phyloP scores from a whole-genome alignment of 345 rosid genomes.

The Citrus unshiu region DNA sequence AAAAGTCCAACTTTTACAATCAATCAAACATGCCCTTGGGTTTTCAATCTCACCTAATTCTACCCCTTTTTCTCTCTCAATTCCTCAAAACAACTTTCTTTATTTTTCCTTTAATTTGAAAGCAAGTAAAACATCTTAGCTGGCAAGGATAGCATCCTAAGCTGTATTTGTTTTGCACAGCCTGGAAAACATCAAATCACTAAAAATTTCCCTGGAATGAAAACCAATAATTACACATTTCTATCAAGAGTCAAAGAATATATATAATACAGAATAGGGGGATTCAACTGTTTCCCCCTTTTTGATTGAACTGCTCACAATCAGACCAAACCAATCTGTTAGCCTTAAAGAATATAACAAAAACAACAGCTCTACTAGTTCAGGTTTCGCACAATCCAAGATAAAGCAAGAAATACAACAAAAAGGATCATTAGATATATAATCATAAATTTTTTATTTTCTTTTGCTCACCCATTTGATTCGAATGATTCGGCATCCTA shows the following conservation, averaged over 20 bases:
- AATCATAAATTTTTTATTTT: not conserved
- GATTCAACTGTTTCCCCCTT: not conserved
- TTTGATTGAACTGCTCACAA: not conserved
- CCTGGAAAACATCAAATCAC: not conserved
- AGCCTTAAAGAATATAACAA: constrained; percentile 18
- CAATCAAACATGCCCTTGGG: not conserved
- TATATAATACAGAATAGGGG: not conserved
- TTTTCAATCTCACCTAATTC: not conserved
- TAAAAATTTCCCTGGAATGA: not conserved
- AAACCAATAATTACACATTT: not conserved
- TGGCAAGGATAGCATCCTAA: not conserved
- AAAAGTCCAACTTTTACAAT: not conserved
- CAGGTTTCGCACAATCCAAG: constrained; percentile 1
- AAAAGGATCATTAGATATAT: not conserved
- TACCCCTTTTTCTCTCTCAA: too few species aligned
- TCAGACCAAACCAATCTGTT: constrained; percentile 15
- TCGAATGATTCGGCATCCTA: not conserved
- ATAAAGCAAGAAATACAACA: not conserved
- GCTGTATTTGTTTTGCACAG: not conserved
- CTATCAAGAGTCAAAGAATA: not conserved
- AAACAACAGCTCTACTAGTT: constrained; percentile 7
- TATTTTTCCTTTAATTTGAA: not conserved
- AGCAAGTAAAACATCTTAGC: not conserved
- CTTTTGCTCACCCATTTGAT: not conserved
- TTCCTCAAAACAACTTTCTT: too few species aligned